Conservation (phyloP, 805 yeast genomes). For the Yamadazyma endophytica region DNA sequence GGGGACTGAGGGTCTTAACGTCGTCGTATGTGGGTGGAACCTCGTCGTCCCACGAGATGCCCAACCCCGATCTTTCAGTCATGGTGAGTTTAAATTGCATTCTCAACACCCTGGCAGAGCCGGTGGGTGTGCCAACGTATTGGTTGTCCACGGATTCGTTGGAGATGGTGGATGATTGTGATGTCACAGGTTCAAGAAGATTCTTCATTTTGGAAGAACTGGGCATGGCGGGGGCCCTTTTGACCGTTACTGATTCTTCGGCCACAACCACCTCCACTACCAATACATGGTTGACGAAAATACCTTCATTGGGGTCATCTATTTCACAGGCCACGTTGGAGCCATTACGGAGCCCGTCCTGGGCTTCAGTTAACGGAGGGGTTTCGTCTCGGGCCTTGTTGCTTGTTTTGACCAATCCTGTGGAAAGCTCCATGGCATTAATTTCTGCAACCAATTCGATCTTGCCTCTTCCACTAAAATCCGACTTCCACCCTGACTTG, state of each 20-base stretch:
- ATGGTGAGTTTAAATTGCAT: constrained; percentile 88
- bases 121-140: constrained; percentile 73
- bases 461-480: constrained; percentile 71
- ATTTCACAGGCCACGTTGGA: constrained; percentile 74
- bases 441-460: constrained; percentile 77
- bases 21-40: constrained; percentile 96
- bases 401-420: constrained; percentile 47
- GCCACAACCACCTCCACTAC: constrained; percentile 91
- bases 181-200: constrained; percentile 25
- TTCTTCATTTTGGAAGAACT: too few species aligned
- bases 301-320: constrained; percentile 75
- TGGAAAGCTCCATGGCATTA: constrained; percentile 53
- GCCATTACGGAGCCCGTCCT: constrained; percentile 26
- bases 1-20: constrained; percentile 81
- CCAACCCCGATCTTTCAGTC: constrained; percentile 90
- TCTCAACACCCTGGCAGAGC: constrained; percentile 88
- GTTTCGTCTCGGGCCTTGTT: constrained; percentile 29
- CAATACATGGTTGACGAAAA: constrained; percentile 69
- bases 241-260: constrained; percentile 62
- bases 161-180: constrained; percentile 15
- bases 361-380: constrained; percentile 18
- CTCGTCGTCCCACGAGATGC: constrained; percentile 98
- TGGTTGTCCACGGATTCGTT: constrained; percentile 3
- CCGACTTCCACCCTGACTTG: constrained; percentile 94
- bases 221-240: too few species aligned